Evolutionary conservation across 192 early-diverging fungal genomes (phyloP).

Genomic region (Coemansia sp.): DNA sequence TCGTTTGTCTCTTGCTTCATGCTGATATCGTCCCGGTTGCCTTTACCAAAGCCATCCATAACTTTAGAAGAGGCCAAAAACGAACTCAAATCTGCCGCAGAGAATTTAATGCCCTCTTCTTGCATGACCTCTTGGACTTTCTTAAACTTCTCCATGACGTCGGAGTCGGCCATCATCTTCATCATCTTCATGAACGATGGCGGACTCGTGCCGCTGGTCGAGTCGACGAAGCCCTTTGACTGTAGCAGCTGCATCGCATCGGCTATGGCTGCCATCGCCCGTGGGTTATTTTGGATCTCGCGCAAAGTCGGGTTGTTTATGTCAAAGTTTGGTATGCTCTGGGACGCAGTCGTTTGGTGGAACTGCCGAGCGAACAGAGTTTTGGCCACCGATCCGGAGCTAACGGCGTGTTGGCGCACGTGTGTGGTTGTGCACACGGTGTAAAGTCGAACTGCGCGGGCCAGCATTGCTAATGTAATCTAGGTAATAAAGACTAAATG

Average conservation of each 20-base stretch:
- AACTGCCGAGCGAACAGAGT: neutral
- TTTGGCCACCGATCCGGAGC: neutral
- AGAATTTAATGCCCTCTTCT: slow-evolving; percentile 37
- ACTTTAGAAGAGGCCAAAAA: slow-evolving; percentile 11
- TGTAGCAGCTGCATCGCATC: slow-evolving; percentile 24
- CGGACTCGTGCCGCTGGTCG: slow-evolving; percentile 8
- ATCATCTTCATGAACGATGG: slow-evolving; percentile 38
- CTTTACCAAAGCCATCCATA: neutral
- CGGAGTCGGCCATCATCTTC: slow-evolving; percentile 37
- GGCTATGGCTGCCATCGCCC: slow-evolving; percentile 19
- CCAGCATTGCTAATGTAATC: neutral
- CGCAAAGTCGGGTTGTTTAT: slow-evolving; percentile 15
- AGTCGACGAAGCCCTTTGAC: slow-evolving; percentile 19
- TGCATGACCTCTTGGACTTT: slow-evolving; percentile 24
- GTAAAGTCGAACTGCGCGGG: neutral
- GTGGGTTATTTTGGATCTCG: slow-evolving; percentile 25
- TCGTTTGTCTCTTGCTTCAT: slow-evolving; percentile 6
- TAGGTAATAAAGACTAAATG: neutral
- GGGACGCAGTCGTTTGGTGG: slow-evolving; percentile 3
- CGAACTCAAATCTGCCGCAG: slow-evolving; percentile 20
- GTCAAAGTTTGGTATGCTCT: slow-evolving; percentile 7
- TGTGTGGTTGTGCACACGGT: neutral
- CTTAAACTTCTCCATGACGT: slow-evolving; percentile 17
- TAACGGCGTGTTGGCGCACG: neutral
- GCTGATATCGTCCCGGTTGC: neutral